Evolutionary conservation across 148 eudicot genomes (phyloP), one percentile per base, ranked within the genome.

Genomic region (Euryodendron excelsum): DNA sequence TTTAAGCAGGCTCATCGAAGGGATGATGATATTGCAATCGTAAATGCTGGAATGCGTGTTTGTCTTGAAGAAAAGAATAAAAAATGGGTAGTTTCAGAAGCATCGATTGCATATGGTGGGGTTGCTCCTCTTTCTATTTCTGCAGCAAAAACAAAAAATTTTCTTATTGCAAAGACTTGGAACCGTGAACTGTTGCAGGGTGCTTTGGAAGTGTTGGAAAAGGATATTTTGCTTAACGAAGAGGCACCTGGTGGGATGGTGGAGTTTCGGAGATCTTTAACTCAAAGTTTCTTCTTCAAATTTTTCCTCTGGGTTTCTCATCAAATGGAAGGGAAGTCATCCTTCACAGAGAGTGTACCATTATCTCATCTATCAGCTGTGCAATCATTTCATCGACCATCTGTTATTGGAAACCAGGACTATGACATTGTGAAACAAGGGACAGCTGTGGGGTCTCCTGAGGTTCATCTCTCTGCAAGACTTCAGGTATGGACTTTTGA

Each of bases 231-330:
- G 69, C 82, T 96, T 45, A 90, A 86, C 84, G 98, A 96, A 78
- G 86, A 96, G 84, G 98, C 99, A 55, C 98, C 98, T 13, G 99
- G 99, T 67, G 99, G 99, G 72, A 96, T 96, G 99, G 94, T 96
- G 68, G 99, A 96, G 82, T 96, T 96, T 77, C 85, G 99, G 72
- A 92, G 82, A 82, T 96, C 99, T 21, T 82, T 96, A 78, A 88
- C 89, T 20, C 76, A 85, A 23, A 96, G 99, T 80, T 96, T 96
- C 82, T 96, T 96, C 85, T 96, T 96, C 83, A 96, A 96, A 77
- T 96, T 84, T 82, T 93, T 87, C 81, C 77, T 93, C 75, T 90
- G 92, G 97, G 91, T 93, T 39, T 89, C 86, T 82, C 88, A 87
- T 60, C 90, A 90, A 81, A 84, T 96, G 90, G 89, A 88, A 70